Evolutionary conservation across 108 stramenopile species (phyloP).

Genomic region (Fragilaria radians): DNA sequence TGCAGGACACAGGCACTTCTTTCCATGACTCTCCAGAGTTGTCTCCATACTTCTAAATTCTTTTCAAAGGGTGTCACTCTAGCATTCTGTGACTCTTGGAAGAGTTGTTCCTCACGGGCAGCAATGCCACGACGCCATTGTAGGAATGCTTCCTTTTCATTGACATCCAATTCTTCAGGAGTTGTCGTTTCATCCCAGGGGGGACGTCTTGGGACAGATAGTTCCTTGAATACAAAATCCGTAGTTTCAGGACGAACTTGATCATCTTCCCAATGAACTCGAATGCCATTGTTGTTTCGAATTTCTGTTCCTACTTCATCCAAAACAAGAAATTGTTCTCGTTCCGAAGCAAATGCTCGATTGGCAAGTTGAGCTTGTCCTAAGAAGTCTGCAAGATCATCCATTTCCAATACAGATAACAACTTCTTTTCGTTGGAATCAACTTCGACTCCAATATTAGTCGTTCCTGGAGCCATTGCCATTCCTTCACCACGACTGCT

Average conservation of each 20-base stretch:
- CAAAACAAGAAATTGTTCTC: constrained; percentile 68
- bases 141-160: constrained; percentile 89
- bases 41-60: constrained; percentile 98
- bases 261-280: constrained; percentile 12
- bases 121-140: constrained; percentile 94
- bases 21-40: constrained; percentile 98
- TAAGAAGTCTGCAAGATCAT: constrained; percentile 91
- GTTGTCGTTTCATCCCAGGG: constrained; percentile 88
- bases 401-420: constrained; percentile 84
- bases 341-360: constrained; percentile 81
- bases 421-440: constrained; percentile 29
- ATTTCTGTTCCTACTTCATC: constrained; percentile 41
- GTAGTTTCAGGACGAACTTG: constrained; percentile 2
- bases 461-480: constrained; percentile 62
- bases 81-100: constrained; percentile 27
- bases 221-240: constrained; percentile 82
- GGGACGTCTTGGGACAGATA: constrained; percentile 91
- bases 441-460: constrained; percentile 46
- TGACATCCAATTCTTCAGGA: constrained; percentile 74
- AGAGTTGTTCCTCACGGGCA: constrained; percentile 72
- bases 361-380: constrained; percentile 89
- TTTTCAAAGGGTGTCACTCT: constrained; percentile 98
- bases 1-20: constrained; percentile 88
- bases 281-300: constrained; percentile 5
- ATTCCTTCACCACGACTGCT: constrained; percentile 63